Evolutionary conservation across 139 green algal species (phyloP), one percentile per base, ranked within the genome.

Genomic region (Microglena sp.): DNA sequence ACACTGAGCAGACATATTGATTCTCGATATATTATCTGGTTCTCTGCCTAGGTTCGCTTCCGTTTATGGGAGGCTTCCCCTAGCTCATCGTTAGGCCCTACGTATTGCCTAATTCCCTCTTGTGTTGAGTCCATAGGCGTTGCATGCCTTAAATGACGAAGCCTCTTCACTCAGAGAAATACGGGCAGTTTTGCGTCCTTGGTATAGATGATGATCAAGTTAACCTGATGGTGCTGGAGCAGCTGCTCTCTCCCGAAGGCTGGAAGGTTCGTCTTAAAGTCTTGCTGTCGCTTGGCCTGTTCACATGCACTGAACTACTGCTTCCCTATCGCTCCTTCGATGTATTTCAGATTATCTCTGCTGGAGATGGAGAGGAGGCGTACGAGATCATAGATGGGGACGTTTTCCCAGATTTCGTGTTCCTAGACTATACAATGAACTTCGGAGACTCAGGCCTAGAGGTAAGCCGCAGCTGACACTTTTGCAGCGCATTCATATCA

Each of bases 211-310:
- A 81, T 35, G 74, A 81, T 33, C 40, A 64, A 3, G 69, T 81
- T 7, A 81, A 81, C 45, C 56, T 77, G 1, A 72, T 81, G 60
- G 74, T 81, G 0, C 70, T 81, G n/a, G 74, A 81, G 40, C 66
- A 71, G 5, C 60, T 75, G 3, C 45, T 81, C 5, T 22, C 22
- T 34, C 55, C 55, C 4, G 4, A 67, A 7, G 74, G 74, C 3
- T 80, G 68, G 68, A 54, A 66, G 43, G 68, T 74, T 27, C 3
- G 62, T 45, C n/a, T n/a, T n/a, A 22, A 26, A 18, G 15, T 26
- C 24, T 21, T 64, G 58, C 32, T 27, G 40, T 50, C 15, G 32
- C 58, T 29, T 64, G 6, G 22, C 11, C 46, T 24, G 15, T 57
- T 21, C 46, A 7, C 6, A 57, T 24, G 46, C 22, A 21, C 11